Base-by-base conservation (phyloP, 164 flowering plant genomes). In the Nelumbo lutea region DNA sequence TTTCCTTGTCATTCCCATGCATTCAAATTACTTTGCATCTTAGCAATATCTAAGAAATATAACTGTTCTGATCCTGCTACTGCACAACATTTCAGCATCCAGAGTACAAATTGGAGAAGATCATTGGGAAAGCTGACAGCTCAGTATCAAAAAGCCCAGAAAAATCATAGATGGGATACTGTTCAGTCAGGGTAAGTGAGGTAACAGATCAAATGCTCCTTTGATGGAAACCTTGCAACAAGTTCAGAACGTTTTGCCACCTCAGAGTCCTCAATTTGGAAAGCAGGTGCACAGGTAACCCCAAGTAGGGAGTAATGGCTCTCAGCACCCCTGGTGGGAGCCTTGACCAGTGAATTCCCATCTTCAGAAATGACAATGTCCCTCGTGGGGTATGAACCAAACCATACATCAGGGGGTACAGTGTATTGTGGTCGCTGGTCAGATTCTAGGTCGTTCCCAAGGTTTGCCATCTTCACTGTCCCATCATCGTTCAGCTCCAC, bases 211-310 rank as follows among this genome's bases (percentile, higher is more conserved):
- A 89, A 78, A 5, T 80, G 58, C 76, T 82, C 83, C 6, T 73
- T 67, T 2, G 69, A 64, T 6, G 96, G 95, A 65, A 85, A 90
- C 10, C 55, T 76, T 3, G 84, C 69, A 70, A 85, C 44, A 60
- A 93, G 82, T 11, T 89, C 83, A 2, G 88, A 72, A 38, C 86
- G 87, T 59, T 85, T 89, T 7, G 87, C 95, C 47, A 88, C 69
- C 83, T 89, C 96, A 68, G 90, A 90, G 76, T 93, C 98, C 73
- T 87, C 80, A 65, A 83, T 89, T 75, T 93, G 95, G 76, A 93
- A 93, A 6, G 95, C 96, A 45, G 96, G 98, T 40, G 98, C 96
- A 52, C 95, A 89, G 2, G 95, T 89, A 79, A 95, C 89, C 14
- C 98, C 98, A 5, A 93, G 93, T 46, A 93, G 90, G 67, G 93